Evolutionary conservation across 2,329 filamentous ascomycete species (phyloP).

Genomic region (Aspergillus jensenii): DNA sequence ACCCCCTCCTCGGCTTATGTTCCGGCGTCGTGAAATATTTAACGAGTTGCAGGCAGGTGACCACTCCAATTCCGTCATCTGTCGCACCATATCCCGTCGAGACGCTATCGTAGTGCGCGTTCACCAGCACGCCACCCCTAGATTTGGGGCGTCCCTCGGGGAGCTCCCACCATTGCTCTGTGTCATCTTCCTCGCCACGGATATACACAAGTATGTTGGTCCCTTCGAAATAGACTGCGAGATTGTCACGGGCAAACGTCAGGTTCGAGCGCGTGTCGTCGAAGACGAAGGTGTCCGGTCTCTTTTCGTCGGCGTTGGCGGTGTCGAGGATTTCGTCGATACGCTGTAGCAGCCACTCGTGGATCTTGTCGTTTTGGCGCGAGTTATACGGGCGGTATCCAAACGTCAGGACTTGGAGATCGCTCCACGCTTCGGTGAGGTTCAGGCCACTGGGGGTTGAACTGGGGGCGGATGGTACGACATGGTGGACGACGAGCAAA

Average conservation of each 20-base stretch:
- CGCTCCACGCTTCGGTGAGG: conserved; percentile 80
- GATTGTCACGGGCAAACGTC: conserved; percentile 59
- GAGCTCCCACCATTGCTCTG: conserved; percentile 70
- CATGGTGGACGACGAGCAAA: conserved; percentile 71
- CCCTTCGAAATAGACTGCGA: conserved; percentile 80
- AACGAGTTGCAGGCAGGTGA: conserved; percentile 81
- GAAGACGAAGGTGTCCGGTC: conserved; percentile 60
- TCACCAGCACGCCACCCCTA: conserved; percentile 81
- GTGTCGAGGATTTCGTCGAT: conserved; percentile 67
- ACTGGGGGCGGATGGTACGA: conserved; percentile 66
- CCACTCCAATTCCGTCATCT: conserved; percentile 86
- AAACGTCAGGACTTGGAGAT: conserved; percentile 72
- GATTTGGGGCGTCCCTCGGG: conserved; percentile 50
- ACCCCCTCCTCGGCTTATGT: conserved; percentile 72
- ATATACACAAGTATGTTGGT: conserved; percentile 93
- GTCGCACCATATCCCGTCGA: conserved; percentile 91
- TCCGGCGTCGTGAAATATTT: conserved; percentile 76
- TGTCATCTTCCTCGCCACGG: conserved; percentile 72
- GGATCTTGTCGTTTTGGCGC: conserved; percentile 75
- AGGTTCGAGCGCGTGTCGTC: conserved; percentile 78
- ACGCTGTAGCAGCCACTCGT: conserved; percentile 70
- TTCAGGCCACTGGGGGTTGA: conserved; percentile 66
- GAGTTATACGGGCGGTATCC: conserved; percentile 89
- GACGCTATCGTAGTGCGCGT: conserved; percentile 93
- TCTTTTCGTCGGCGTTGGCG: conserved; percentile 19